phyloP scores from a whole-genome alignment of 2,329 filamentous ascomycete genomes.

The Ophiocordyceps camponoti-leonardi region DNA sequence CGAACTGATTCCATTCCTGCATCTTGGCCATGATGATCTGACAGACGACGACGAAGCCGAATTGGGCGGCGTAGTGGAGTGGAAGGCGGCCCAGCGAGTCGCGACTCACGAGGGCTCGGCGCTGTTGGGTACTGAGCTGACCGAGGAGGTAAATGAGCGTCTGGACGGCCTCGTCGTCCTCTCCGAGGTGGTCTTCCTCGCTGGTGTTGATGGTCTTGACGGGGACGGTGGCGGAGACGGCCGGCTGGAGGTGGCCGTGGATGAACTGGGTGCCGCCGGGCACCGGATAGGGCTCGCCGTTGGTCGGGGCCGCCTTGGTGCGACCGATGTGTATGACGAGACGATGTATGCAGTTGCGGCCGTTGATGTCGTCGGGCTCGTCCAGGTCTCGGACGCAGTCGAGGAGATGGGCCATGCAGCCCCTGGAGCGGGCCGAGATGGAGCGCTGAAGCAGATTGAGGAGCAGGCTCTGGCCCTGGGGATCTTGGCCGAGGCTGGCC shows the following conservation, averaged over 20 bases:
- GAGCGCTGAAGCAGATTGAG: conserved; percentile 64
- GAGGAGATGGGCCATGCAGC: conserved; percentile 57
- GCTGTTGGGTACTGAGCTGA: conserved; percentile 49
- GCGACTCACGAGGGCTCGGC: conserved; percentile 44
- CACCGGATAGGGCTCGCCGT: conserved; percentile 33
- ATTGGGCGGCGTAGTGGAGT: conserved; percentile 86
- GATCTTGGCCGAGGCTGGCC: conserved; percentile 25
- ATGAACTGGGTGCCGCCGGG: conserved; percentile 36
- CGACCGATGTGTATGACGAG: conserved; percentile 84
- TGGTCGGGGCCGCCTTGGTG: conserved; percentile 33
- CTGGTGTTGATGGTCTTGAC: conserved; percentile 45
- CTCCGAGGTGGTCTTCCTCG: conserved; percentile 47
- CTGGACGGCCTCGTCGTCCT: conserved; percentile 60
- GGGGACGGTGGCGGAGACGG: conserved; percentile 45
- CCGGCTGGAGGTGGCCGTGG: conserved; percentile 64
- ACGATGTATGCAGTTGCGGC: conserved; percentile 82
- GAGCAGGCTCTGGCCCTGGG: conserved; percentile 45
- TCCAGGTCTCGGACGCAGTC: conserved; percentile 53
- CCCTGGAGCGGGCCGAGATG: conserved; percentile 51
- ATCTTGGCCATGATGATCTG: conserved; percentile 75
- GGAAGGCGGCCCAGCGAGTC: conserved; percentile 74
- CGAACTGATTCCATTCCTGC: conserved; percentile 76
- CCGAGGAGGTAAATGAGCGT: conserved; percentile 49
- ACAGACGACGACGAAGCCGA: conserved; percentile 83
- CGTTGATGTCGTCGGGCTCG: conserved; percentile 83